Conservation (phyloP, 352 stramenopile genomes). For the Globisporangium barbulae region DNA sequence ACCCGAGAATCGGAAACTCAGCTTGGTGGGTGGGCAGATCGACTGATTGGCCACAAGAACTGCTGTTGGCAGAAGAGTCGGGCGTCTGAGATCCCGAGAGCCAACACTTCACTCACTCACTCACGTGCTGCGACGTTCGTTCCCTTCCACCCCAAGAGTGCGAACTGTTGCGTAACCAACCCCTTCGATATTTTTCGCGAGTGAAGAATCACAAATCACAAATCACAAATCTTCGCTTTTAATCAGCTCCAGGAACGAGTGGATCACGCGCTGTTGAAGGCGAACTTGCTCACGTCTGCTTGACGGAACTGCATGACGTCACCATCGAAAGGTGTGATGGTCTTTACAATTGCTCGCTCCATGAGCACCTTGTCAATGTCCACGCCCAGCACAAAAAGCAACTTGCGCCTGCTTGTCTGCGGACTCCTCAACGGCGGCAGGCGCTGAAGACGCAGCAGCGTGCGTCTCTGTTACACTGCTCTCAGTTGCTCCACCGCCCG, state of each 20-base stretch:
- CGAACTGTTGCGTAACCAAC: too few species aligned
- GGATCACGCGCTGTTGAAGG: constrained; percentile 38
- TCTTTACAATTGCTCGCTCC: constrained; percentile 40
- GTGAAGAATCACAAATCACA: too few species aligned
- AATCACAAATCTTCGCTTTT: constrained; percentile 8
- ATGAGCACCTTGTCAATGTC: constrained; percentile 78
- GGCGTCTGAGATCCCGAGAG: too few species aligned
- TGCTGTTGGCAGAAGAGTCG: too few species aligned
- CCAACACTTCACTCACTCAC: too few species aligned
- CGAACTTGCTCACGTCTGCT: constrained; percentile 49
- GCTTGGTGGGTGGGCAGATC: too few species aligned
- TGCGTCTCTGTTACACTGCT: not conserved
- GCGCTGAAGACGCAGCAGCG: not conserved
- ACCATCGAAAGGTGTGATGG: constrained; percentile 20
- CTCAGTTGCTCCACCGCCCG: not conserved
- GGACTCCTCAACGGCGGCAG: not conserved
- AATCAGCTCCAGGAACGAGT: constrained; percentile 37
- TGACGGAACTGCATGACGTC: constrained; percentile 53
- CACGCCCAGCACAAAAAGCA: constrained; percentile 59
- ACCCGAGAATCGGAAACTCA: too few species aligned
- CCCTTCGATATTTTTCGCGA: too few species aligned
- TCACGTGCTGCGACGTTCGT: too few species aligned
- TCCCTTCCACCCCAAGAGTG: too few species aligned
- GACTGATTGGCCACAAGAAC: too few species aligned
- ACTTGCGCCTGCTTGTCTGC: constrained; percentile 20